phyloP scores from a whole-genome alignment of 208 protist genomes.

The Trypanosoma mega region DNA sequence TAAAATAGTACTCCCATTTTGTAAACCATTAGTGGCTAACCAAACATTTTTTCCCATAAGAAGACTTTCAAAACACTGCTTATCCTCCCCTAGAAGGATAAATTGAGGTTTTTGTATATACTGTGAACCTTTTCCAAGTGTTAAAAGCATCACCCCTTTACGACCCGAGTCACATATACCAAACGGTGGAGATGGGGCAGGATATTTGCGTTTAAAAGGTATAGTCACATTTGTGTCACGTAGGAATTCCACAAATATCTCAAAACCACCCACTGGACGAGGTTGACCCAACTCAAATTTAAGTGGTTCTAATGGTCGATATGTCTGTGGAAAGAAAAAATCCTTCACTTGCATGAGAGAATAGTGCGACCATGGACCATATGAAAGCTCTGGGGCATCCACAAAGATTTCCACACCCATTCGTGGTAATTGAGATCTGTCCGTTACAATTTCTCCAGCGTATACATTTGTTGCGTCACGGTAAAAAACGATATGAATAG shows the following conservation, averaged over 20 bases:
- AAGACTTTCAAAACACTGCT: constrained; percentile 62
- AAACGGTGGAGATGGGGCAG: constrained; percentile 78
- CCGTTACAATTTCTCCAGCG: constrained; percentile 59
- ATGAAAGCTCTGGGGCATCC: constrained; percentile 59
- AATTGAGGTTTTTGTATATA: constrained; percentile 81
- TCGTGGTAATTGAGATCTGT: constrained; percentile 51
- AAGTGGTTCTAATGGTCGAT: constrained; percentile 57
- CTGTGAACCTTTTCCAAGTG: constrained; percentile 65
- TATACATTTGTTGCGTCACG: constrained; percentile 82
- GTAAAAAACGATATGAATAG: constrained; percentile 76
- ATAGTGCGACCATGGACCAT: constrained; percentile 86
- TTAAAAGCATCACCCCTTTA: constrained; percentile 57
- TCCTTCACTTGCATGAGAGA: constrained; percentile 74
- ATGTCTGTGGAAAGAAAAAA: constrained; percentile 80
- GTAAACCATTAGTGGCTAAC: constrained; percentile 69
- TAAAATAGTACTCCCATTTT: constrained; percentile 55
- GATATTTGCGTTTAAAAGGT: constrained; percentile 76
- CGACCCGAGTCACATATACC: constrained; percentile 74
- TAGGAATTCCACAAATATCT: constrained; percentile 77
- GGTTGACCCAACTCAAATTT: constrained; percentile 64
- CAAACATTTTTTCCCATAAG: constrained; percentile 62
- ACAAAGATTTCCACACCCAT: constrained; percentile 80
- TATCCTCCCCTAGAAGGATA: constrained; percentile 58
- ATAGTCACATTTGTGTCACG: constrained; percentile 61
- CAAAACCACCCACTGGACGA: constrained; percentile 72